A percentile compares a stretch with the other conserved stretches of the same genome.
These are phyloP conservation scores for Ustilago trichophora DNA, from an alignment of 1,284 basidiomycete species.

Conservation along the genomic window DNA sequence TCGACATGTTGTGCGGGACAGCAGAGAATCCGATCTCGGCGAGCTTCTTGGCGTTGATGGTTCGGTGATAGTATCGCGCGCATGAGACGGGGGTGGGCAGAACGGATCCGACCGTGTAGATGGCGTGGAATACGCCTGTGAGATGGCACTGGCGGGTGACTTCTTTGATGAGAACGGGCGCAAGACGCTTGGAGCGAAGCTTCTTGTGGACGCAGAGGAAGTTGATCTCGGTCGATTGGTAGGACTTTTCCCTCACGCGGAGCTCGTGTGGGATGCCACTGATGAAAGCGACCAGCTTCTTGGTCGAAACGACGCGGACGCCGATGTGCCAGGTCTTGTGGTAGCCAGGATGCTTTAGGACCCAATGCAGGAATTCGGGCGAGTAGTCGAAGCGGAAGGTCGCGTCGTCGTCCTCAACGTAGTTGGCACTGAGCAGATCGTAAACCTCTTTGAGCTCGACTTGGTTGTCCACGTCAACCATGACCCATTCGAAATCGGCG, in stretches of 20 bases:
- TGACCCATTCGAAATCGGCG: conserved; percentile 91
- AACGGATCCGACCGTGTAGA: conserved; percentile 78
- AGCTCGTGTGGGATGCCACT: conserved; percentile 80
- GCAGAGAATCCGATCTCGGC: conserved; percentile 90
- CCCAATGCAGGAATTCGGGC: conserved; percentile 94
- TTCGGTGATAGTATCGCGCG: conserved; percentile 86
- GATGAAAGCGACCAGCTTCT: conserved; percentile 95
- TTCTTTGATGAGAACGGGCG: conserved; percentile 97
- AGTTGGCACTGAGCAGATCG: conserved; percentile 88
- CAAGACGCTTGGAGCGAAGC: conserved; percentile 90
- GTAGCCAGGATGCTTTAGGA: conserved; percentile 91
- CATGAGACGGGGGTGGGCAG: conserved; percentile 62
- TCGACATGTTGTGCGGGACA: conserved; percentile 57
- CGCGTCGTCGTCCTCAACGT: conserved; percentile 96
- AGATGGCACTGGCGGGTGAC: conserved; percentile 92
- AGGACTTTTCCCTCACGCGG: conserved; percentile 53
- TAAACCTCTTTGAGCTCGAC: conserved; percentile 87
- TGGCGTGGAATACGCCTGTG: conserved; percentile 91
- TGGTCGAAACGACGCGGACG: conserved; percentile 82
- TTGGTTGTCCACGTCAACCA: conserved; percentile 80
- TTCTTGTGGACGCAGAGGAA: conserved; percentile 99
- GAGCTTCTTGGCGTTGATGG: conserved; percentile 89
- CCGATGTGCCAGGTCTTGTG: conserved; percentile 94
- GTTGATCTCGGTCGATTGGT: conserved; percentile 81
- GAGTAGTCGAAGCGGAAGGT: conserved; percentile 96